Base-by-base conservation (phyloP, 208 protist genomes). In the Endotrypanum monterogeii region DNA sequence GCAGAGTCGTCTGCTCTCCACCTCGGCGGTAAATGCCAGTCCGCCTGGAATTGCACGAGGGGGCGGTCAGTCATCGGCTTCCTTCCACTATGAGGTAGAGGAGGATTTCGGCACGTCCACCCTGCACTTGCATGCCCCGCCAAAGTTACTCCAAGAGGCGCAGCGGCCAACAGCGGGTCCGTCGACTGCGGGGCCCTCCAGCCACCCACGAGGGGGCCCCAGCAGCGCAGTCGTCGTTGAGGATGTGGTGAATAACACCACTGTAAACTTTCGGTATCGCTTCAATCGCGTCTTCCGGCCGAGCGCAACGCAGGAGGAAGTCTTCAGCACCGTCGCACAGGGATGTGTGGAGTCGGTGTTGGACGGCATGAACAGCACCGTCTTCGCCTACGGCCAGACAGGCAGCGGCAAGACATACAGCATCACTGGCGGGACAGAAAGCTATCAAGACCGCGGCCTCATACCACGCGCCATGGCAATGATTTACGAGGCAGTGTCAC, bases 321-420 rank as follows among this genome's bases (percentile, higher is more conserved):
- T 98, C 18, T 98, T 96, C 73, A 90, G 90, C 70, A 83, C 63
- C 23, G 88, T 94, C 2, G 90, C 89, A n/a, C 89, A 96, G 69
- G 92, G 96, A 48, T 90, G 93, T 61, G 89, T 98, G 56, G 44
- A 84, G 32, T 82, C 89, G 18, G 89, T 86, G 44, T 76, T 98
- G 39, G 86, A 93, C 39, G 94, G 94, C 39, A 85, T 90, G 76
- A 97, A 98, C 84, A 92, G 90, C 67, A 98, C 94, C 28, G 75
- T 98, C 18, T 95, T 98, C 75, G 93, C 94, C 51, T 98, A 98
- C 70, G 94, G 94, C 2, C 94, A 98, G 62, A 98, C 94, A 0
- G 94, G 94, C 54, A 94, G 87, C 79, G 94, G 94, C 37, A 98
- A 98, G 78, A 98, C 94, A 50, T 95, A 88, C 80, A 96, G 89